Evolutionary conservation across 495 filamentous ascomycete genomes (phyloP), one percentile per base, ranked within the genome.

Genomic region (Lasiosphaeriaceae sp.): DNA sequence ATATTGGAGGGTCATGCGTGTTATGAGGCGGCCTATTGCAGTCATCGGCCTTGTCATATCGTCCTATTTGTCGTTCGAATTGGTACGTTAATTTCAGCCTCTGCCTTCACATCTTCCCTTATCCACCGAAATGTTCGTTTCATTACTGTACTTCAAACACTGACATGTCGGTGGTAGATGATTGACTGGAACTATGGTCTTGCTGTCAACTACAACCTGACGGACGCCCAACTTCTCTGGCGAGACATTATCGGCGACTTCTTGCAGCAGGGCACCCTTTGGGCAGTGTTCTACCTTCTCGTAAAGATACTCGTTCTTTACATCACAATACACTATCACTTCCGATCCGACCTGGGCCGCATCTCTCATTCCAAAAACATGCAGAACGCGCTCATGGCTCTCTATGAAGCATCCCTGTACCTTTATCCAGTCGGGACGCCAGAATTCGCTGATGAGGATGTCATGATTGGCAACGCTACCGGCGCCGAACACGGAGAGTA

Each of bases 241-340:
- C 44, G 57, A n/a, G 54, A 58, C 11, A 29, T 60, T 8, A 60
- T 66, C 35, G 37, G 41, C 19, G 66, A 65, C 48, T 21, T 69
- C 20, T 62, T 67, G 17, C 23, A 65, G 43, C 66, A 66, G 29
- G 39, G 57, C 19, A 52, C 54, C 0, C 57, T 70, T n/a, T 70
- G 67, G 60, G 64, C 59, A 2, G 52, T 47, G 20, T 66, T 92
- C 50, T 86, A 83, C 61, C 66, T 90, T 6, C 77, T 69, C 3
- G 86, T 90, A 66, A 90, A 89, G 63, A 62, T 86, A 17, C 62
- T 89, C 24, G 83, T 92, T 34, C 87, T 90, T 68, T 77, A 90
- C 29, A 86, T 92, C 61, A 89, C 86, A n/a, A 86, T 93, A 66
- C 86, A 87, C 63, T 93, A 91, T 65, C 89, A 92, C 68, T 82